Conservation (phyloP, 1,284 basidiomycete genomes). For the Ganoderma lucidum region DNA sequence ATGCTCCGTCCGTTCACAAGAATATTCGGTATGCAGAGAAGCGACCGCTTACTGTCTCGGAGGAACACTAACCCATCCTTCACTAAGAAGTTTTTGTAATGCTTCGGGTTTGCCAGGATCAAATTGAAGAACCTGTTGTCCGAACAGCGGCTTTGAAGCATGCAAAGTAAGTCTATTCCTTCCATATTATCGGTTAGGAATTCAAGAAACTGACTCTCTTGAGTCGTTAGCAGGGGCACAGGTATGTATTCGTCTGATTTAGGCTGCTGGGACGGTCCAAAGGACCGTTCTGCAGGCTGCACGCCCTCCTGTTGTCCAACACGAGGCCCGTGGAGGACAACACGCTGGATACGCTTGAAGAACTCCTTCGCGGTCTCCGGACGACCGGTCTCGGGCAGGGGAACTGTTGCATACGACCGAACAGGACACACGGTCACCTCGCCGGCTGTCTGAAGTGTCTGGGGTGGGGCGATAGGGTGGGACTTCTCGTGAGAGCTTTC, state of each 20-base stretch:
- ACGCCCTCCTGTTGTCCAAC: not conserved
- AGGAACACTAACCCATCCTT: constrained; percentile 31
- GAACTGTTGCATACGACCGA: no score
- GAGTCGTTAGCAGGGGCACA: no score
- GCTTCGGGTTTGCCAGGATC: not conserved
- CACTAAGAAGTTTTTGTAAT: constrained; percentile 28
- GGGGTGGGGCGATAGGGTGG: not conserved
- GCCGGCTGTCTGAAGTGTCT: not conserved
- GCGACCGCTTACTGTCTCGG: not conserved
- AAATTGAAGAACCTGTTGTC: constrained; percentile 23
- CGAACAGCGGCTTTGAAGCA: constrained; percentile 8
- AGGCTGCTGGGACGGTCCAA: not conserved
- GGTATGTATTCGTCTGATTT: not conserved
- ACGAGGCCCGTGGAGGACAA: constrained; percentile 17
- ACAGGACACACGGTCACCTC: not conserved
- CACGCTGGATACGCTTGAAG: constrained; percentile 19
- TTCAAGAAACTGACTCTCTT: constrained; percentile 6
- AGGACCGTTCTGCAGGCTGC: not conserved
- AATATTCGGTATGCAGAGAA: constrained; percentile 38
- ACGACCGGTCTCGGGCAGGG: constrained; percentile 22
- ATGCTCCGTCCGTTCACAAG: constrained; percentile 27
- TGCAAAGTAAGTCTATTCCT: not conserved
- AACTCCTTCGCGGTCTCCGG: constrained; percentile 24
- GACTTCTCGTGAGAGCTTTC: not conserved
- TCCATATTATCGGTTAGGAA: constrained; percentile 6